Evolutionary conservation across 768 basidiomycete genomes (phyloP), one percentile per base, ranked within the genome.

Genomic region (Hypholoma sublateritium): DNA sequence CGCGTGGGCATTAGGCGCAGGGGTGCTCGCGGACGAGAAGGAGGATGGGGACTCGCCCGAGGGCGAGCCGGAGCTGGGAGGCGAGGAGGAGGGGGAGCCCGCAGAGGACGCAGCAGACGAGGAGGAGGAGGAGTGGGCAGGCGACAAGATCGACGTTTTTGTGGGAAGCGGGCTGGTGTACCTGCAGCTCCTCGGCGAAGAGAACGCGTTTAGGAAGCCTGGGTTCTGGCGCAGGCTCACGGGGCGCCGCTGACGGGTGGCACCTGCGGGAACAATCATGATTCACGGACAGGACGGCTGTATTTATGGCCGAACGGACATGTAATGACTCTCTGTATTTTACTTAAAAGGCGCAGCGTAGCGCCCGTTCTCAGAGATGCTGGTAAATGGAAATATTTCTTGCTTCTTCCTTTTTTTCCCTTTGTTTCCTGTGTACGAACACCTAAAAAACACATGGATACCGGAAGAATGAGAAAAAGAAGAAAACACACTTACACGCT

Each of bases 101-200:
- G n/a, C 54, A 9, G 59, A 16, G 21, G 55, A 56, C 17, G 50
- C 14, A 7, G 25, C 25, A 28, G 47, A 59, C 7, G 50, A 60
- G 14, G 55, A 53, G 6, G 57, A 58, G n/a, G 57, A 60, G 6
- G 62, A 60, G 25, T 68, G 67, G 67, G 24, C 42, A 14, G 65
- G 67, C 5, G 67, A 66, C 39, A 59, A 59, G 36, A 50, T 64
- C 8, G 67, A 66, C 9, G 55, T 64, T 5, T 39, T 64, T 5
- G 63, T 65, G 4, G 65, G 66, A 7, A 55, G 59, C 35, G 66
- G 66, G 16, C 59, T 59, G 36, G 55, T 67, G 9, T 62, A 62
- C 42, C 35, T 67, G 24, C 67, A 67, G 45, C 62, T 63, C 24
- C 22, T 59, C 16, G 65, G 61, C 32, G 67, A 68, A 51, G 49